Evolutionary conservation across 1,284 basidiomycete genomes (phyloP), one percentile per base, ranked within the genome.

Genomic region (Malassezia equina): DNA sequence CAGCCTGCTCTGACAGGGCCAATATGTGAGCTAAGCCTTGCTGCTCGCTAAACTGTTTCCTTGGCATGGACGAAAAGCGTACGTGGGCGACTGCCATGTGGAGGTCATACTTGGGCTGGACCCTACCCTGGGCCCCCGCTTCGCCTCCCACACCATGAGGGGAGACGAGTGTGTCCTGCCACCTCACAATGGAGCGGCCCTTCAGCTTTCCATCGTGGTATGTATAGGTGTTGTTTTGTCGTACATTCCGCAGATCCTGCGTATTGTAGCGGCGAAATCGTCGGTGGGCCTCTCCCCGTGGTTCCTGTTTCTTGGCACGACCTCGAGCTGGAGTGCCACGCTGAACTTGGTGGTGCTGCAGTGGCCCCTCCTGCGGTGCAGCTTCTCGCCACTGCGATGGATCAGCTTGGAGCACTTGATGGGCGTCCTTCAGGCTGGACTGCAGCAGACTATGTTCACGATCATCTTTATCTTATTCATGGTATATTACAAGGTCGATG

Each of bases 281-380:
- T 90, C 88, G 0, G 83, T 90, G 63, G 90, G 90, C 0, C 83
- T 94, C 60, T 90, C 86, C 58, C 88, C 90, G 49, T 87, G 87
- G 83, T 98, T 88, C 73, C 78, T 96, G n/a, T 79, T 96, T 2
- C 81, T 96, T 0, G 94, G 94, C 9, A 86, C 86, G 54, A 93
- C 88, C 17, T 73, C 71, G 47, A 69, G 66, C 52, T 73, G 76
- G 7, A 69, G 69, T 34, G 71, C 69, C 46, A 66, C 77, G 39
- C 67, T 75, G 57, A 77, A 77, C 51, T 74, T 78, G 19, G 77
- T 94, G 27, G 84, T 88, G 4, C 81, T 95, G 60, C 90, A 95
- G 71, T 95, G 88, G 82, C 82, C 84, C 0, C 78, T 89, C 44
- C 80, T 96, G 48, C 81, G 79, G 50, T 96, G 91, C 73, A 48